Conservation (phyloP, 208 protist species). For the Crithidia fasciculata region DNA sequence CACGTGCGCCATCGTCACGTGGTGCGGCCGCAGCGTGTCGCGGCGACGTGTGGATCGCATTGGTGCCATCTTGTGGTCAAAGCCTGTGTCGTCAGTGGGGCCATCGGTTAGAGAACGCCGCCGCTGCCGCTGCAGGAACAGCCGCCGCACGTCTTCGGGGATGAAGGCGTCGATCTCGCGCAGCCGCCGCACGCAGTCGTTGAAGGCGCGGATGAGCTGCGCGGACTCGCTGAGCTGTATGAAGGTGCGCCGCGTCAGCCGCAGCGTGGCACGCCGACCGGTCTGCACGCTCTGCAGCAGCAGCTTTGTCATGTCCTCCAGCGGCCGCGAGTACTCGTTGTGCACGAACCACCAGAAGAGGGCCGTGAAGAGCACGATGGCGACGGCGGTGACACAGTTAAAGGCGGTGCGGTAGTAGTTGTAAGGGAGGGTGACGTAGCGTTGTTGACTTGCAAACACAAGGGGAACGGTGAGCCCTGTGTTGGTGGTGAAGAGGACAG, state of each 20-base stretch:
- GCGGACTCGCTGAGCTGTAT: constrained; percentile 13
- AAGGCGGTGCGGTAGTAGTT: background rate
- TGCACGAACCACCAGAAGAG: background rate
- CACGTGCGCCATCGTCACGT: background rate
- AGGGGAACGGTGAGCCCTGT: too few relatives aligned
- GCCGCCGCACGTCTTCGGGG: background rate
- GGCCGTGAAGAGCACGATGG: background rate
- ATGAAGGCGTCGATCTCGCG: constrained; percentile 8
- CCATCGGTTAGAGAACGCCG: background rate
- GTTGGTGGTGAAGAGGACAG: too few relatives aligned
- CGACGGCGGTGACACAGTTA: too few relatives aligned
- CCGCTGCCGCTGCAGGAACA: background rate
- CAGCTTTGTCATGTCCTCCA: background rate
- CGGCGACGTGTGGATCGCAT: background rate
- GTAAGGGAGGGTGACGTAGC: too few relatives aligned
- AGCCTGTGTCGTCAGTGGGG: background rate
- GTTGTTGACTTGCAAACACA: too few relatives aligned
- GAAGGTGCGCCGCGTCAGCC: background rate
- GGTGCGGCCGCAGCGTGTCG: background rate
- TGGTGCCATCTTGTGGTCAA: background rate
- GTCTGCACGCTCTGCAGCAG: background rate
- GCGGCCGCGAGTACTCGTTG: background rate
- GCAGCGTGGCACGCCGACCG: background rate
- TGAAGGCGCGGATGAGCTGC: constrained; percentile 9
- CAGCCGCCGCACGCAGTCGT: constrained; percentile 9